Evolutionary conservation across 371 early-diverging fungal genomes (phyloP).

Genomic region (Circinella umbellata): DNA sequence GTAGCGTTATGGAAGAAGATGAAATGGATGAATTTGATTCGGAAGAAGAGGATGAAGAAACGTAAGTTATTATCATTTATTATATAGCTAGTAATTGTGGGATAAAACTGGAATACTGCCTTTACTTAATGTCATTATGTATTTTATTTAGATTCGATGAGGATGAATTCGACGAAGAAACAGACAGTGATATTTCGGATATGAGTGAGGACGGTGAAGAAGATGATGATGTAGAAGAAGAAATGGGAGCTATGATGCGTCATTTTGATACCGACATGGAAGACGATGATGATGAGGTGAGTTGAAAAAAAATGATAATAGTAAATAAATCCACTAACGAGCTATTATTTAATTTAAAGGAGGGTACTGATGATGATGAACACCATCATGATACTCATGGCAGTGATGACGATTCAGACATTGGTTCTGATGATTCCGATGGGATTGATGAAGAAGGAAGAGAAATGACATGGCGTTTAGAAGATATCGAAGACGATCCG

Average conservation of each 20-base stretch:
- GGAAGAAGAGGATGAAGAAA: slow-evolving; percentile 66
- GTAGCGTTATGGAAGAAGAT: slow-evolving; percentile 65
- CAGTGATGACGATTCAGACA: slow-evolving; percentile 50
- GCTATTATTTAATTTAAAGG: slow-evolving; percentile 12
- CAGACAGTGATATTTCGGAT: slow-evolving; percentile 75
- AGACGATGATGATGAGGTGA: slow-evolving; percentile 32
- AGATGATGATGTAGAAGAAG: slow-evolving; percentile 64
- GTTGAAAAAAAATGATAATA: background rate
- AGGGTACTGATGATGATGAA: slow-evolving; percentile 43
- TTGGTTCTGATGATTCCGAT: slow-evolving; percentile 55
- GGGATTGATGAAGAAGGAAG: slow-evolving; percentile 53
- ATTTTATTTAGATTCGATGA: slow-evolving; percentile 45
- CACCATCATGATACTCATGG: slow-evolving; percentile 42
- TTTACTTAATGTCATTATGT: no score
- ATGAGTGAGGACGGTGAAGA: slow-evolving; percentile 66
- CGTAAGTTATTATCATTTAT: slow-evolving; percentile 38
- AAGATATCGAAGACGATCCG: slow-evolving; percentile 61
- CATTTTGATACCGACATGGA: slow-evolving; percentile 60
- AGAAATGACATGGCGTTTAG: slow-evolving; percentile 57
- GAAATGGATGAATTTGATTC: slow-evolving; percentile 65
- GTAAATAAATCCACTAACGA: slow-evolving; percentile 18
- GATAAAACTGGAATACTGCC: no score
- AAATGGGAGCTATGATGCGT: slow-evolving; percentile 72
- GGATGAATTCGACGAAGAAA: slow-evolving; percentile 73
- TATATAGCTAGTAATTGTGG: no score